Base-by-base conservation (phyloP, 352 stramenopile species). In the Globisporangium mamillatum region DNA sequence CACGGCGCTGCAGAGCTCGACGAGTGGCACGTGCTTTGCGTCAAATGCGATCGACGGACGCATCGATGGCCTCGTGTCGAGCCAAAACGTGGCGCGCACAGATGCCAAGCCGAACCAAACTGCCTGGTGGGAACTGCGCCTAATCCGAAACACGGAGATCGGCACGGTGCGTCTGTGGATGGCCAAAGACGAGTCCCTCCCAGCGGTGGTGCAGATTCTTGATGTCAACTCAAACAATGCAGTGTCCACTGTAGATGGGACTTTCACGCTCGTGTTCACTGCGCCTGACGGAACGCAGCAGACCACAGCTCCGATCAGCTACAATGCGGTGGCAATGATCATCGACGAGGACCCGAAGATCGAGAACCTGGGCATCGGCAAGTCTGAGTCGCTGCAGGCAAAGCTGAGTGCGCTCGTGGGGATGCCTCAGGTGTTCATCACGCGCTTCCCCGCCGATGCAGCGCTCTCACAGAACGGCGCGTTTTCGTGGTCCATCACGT, bases 401-500 rank as follows among this genome's bases (percentile, higher is more conserved):
- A 90, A 91, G 48, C 68, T 93, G 8, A 14, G 58, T 3, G 73
- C 77, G 2, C 63, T 89, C 6, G 58, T 64, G 18, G 70, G 66
- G 0, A 67, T 88, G 52, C 75, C 77, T 2, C 69, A 64, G 1
- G 6, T 91, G 2, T 82, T 82, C 46, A 77, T 93, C n/a, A 82
- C 78, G 1, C 74, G 85, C 10, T 72, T 75, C 7, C 82, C 82
- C 4, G 68, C 70, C 0, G 69, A 80, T 10, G 54, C 70, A 1
- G 22, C 52, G 3, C 27, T 74, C 4, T 84, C 81, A 14, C 44
- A 50, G 0, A 79, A 84, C 20, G 82, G 81, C 27, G 80, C 75
- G 20, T 93, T 90, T 56, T 75, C 77, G 32, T 93, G 85, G 85
- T 78, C 74, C 0, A 84, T 93, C 44, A 93, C 85, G 16, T 93